Base-by-base conservation (phyloP, 768 basidiomycete species). In the Mycena albidolilacea region DNA sequence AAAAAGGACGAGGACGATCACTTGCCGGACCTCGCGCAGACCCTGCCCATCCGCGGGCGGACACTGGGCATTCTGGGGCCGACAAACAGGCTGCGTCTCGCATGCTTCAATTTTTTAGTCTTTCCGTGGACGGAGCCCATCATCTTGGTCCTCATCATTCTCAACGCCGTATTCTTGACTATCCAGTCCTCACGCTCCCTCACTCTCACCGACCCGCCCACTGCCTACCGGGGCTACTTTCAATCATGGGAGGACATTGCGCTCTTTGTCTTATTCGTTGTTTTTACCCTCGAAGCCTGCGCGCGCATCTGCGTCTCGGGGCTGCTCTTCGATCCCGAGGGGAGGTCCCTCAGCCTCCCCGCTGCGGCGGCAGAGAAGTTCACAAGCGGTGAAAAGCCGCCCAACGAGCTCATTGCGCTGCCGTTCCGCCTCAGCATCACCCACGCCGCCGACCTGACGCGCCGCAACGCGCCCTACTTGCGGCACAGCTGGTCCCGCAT, bases 401-500 rank as follows among this genome's bases (percentile, higher is more conserved):
- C 78, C n/a, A 77, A 78, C 78, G 87, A 89, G 62, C 78, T 83
- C 10, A 81, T 88, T n/a, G 81, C 90, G 3, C 86, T 92, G 10
- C 92, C 92, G 0, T 93, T 93, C 77, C 86, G 87, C 35, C 80
- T 93, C 52, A 90, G 88, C 77, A 82, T 94, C n/a, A 82, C 83
- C 19, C 83, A 88, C 72, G 83, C 88, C 0, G 88, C 86, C 72
- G 85, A 88, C 66, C 90, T 90, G 75, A 87, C 90, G n/a, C 82
- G 84, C 37, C 85, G 91, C 43, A 92, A 93, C 74, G 86, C 97
- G 2, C 97, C 97, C 0, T 99, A 96, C 80, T 86, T 99, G 1
- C 89, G 97, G 10, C 96, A 98, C 78, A 94, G 94, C 67, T 98
- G 97, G 97, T 93, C 90, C 77, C 85, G 96, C 63, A 93, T 98